Conservation (phyloP, 768 basidiomycete genomes). For the Russula virescens region DNA sequence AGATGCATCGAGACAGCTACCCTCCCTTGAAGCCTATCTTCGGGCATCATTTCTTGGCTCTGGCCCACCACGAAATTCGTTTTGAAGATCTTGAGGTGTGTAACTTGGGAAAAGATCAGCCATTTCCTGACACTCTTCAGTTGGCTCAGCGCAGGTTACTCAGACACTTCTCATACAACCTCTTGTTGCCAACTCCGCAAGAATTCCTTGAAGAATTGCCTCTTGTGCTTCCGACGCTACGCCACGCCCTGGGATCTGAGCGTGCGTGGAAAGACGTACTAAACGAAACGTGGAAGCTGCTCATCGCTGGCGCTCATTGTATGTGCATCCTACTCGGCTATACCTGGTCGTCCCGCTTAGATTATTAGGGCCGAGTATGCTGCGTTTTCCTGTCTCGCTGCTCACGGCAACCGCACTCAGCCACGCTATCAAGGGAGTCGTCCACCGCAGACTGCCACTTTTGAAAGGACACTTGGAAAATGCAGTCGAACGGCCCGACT, state of each 20-base stretch:
- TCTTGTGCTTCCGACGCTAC: slow-evolving; percentile 16
- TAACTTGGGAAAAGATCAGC: not conserved
- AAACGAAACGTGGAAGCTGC: slow-evolving; percentile 15
- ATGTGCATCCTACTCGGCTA: not conserved
- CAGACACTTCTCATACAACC: slow-evolving; percentile 13
- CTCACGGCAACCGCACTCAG: slow-evolving; percentile 22
- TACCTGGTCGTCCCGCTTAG: not conserved
- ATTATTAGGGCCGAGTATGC: slow-evolving; percentile 15
- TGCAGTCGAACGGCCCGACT: not conserved
- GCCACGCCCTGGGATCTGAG: not conserved
- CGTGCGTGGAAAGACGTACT: slow-evolving; percentile 12
- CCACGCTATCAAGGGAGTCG: slow-evolving; percentile 9
- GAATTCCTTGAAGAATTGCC: slow-evolving; percentile 17
- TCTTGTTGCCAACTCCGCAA: slow-evolving; percentile 21
- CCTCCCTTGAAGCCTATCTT: slow-evolving; percentile 20
- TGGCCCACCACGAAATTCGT: slow-evolving; percentile 20
- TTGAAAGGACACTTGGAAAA: not conserved
- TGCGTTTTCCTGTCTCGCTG: slow-evolving; percentile 18
- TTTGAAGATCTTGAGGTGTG: slow-evolving; percentile 21
- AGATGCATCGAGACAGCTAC: slow-evolving; percentile 21
- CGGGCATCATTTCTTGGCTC: slow-evolving; percentile 17
- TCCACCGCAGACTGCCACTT: not conserved
- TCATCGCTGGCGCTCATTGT: slow-evolving; percentile 18
- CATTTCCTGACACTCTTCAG: not conserved
- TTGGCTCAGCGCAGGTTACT: slow-evolving; percentile 21